phyloP scores from a whole-genome alignment of 306 rosid genomes.

The Prunus salicina region DNA sequence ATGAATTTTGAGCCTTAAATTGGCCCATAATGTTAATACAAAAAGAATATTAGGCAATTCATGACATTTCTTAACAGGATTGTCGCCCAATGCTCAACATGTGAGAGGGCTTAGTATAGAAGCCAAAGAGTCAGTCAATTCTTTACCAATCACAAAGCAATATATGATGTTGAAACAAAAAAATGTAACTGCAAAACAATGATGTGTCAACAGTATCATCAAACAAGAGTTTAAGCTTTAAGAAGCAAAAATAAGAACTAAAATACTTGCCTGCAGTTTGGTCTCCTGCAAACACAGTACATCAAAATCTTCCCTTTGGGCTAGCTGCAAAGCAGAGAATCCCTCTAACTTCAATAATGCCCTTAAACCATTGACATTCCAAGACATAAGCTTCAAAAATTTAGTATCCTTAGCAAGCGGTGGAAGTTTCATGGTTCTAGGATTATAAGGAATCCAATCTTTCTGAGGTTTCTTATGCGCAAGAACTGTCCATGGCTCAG shows the following conservation, averaged over 20 bases:
- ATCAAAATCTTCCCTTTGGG: conserved; percentile 86
- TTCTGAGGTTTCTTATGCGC: conserved; percentile 96
- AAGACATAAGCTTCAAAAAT: conserved; percentile 70
- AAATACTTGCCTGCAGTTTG: conserved; percentile 73
- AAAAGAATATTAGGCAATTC: background rate
- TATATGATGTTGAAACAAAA: background rate
- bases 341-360: conserved; percentile 77
- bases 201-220: background rate
- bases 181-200: background rate
- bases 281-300: conserved; percentile 93
- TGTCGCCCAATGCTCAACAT: background rate
- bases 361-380: conserved; percentile 97
- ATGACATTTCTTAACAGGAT: background rate
- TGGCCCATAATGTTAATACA: background rate
- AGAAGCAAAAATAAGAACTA: background rate
- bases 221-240: background rate
- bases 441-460: conserved; percentile 89
- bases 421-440: conserved; percentile 75
- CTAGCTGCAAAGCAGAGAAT: conserved; percentile 73
- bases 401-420: conserved; percentile 57
- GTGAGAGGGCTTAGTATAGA: background rate
- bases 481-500: conserved; percentile 86
- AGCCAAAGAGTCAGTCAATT: background rate
- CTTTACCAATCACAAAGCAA: background rate
- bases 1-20: background rate